Percentiles rank a stretch among this genome's conserved stretches.
Evolutionary conservation across 495 filamentous ascomycete genomes (phyloP).

Genomic region (Aspergillus bridgeri): DNA sequence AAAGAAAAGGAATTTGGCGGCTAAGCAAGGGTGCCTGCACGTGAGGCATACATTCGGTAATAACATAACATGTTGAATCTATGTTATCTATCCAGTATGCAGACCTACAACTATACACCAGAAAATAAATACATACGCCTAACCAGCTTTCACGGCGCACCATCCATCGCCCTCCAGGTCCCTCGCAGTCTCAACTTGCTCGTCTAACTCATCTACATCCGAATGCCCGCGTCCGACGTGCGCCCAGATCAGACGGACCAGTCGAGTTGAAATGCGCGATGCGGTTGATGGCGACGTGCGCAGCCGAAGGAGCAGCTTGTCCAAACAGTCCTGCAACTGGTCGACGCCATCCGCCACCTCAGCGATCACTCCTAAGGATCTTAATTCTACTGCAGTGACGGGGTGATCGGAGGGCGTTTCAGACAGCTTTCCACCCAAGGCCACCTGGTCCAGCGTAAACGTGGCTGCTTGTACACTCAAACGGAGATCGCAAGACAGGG

Average conservation of each 20-base stretch:
- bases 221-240: slow-evolving; percentile 14
- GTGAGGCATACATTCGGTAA: too few relatives aligned
- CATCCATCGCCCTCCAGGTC: background rate
- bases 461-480: slow-evolving; percentile 17
- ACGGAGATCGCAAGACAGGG: slow-evolving; percentile 36
- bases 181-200: background rate
- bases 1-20: too few relatives aligned
- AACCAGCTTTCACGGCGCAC: background rate
- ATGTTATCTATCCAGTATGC: too few relatives aligned
- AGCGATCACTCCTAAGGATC: slow-evolving; percentile 15
- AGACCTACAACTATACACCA: too few relatives aligned
- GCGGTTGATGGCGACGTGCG: slow-evolving; percentile 17
- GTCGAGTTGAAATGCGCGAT: slow-evolving; percentile 25
- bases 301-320: slow-evolving; percentile 12
- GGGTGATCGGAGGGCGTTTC: slow-evolving; percentile 30
- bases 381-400: slow-evolving; percentile 23
- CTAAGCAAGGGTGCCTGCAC: too few relatives aligned
- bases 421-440: slow-evolving; percentile 29
- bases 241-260: slow-evolving; percentile 21
- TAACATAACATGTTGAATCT: too few relatives aligned
- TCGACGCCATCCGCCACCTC: slow-evolving; percentile 13
- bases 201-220: slow-evolving; percentile 6
- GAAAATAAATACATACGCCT: too few relatives aligned
- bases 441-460: slow-evolving; percentile 33
- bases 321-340: slow-evolving; percentile 4